Evolutionary conservation across 1,284 basidiomycete species (phyloP), one percentile per base, ranked within the genome.

Genomic region (Austroboletus niveus): DNA sequence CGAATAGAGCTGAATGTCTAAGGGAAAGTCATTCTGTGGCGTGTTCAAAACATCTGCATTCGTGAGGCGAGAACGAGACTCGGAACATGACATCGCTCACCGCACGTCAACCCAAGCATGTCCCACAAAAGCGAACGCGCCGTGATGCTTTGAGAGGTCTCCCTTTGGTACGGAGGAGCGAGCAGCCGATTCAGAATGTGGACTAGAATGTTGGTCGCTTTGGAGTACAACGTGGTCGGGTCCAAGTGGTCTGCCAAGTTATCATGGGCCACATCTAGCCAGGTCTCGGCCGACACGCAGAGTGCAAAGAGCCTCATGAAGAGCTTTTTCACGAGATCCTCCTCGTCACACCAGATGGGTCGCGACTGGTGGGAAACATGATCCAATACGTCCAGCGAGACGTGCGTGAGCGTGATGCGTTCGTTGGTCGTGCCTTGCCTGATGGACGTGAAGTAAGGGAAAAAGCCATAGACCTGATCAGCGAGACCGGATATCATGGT

Each of bases 391-490:
- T 81, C 75, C 45, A 88, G 68, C 8, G 79, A 75, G 15, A 75
- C 65, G 32, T 81, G 76, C 2, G 77, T 77, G 51, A 87, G 68
- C 47, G 72, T 75, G 48, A 82, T 71, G 57, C 80, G 82, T 61
- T 86, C 84, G 57, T 79, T 74, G 56, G 81, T 71, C 8, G 75
- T 73, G 81, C 84, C 87, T 24, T 71, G 60, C 24, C 70, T 62
- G 51, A 70, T 63, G 59, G 68, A 42, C 66, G 69, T 32, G 75
- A 75, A 40, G 70, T 69, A 51, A 72, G 81, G 62, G 85, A 82
- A 39, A 70, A 69, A 34, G 63, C 69, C 52, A 40, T 85, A 72
- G 57, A 82, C 75, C 46, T 76, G 69, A 47, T 82, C 77, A 5
- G 77, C 75, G 27, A 85, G 69, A 3, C 74, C 76, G 41, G 70